Evolutionary conservation across 148 eudicot genomes (phyloP), one percentile per base, ranked within the genome.

Genomic region (Vaccinium vitisidaea): DNA sequence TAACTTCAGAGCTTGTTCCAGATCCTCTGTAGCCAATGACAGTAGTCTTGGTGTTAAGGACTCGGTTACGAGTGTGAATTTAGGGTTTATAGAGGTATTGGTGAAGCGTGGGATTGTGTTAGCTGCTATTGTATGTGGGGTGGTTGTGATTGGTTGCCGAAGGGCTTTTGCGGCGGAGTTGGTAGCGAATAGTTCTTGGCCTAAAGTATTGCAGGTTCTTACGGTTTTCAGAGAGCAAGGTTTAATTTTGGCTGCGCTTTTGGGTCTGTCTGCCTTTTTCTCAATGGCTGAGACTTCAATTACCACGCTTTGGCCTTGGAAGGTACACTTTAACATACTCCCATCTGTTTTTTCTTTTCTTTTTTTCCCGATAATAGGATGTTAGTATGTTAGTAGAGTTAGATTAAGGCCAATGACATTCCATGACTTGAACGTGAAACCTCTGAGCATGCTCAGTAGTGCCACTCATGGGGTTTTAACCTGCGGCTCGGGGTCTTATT

Each of bases 221-320:
- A 83, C 15, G 78, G 92, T 97, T 54, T 89, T 97, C 39, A 93
- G 88, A 83, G 95, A 94, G 87, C 99, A 97, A 52, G 99, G 99
- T 25, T 90, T 97, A 90, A 69, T 97, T 46, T 90, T 97, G 75
- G 95, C 92, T 54, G 92, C 90, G 15, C 92, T 96, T 81, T 86
- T 96, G 87, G 85, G 98, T 76, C 91, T 96, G 50, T 96, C 99
- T 14, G 99, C 99, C 0, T 96, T 96, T 78, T 96, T 96, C 90
- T 96, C 98, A 15, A 93, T 96, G 99, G 99, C 99, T 19, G 99
- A 96, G 88, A 96, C 99, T 80, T 92, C 99, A 9, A 94, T 96
- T 83, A 96, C 99, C 27, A 96, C 99, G 3, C 92, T 96, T 19
- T 96, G 99, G 99, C 99, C 99, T 58, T 96, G 99, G 99, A 96